phyloP scores from a whole-genome alignment of 73 alveolate genomes.

The Symbiodinium pilosum region DNA sequence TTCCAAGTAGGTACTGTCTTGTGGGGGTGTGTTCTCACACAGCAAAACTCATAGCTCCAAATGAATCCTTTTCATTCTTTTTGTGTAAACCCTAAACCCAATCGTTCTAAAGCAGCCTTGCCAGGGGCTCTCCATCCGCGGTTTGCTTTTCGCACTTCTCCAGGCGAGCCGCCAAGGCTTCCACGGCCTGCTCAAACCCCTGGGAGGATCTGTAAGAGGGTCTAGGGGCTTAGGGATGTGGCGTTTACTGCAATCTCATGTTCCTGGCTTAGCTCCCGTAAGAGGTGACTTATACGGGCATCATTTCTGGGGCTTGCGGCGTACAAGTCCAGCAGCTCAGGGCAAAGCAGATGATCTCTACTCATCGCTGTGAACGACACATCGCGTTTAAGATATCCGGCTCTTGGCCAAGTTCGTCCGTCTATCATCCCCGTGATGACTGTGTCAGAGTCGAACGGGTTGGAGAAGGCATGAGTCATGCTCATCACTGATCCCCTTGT shows the following conservation, averaged over 20 bases:
- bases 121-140: not conserved
- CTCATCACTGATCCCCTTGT: conserved; percentile 29
- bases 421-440: not conserved
- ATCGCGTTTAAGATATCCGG: not conserved
- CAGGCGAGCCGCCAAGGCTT: not conserved
- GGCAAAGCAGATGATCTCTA: not conserved
- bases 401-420: conserved; percentile 41
- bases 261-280: not conserved
- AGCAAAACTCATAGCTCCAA: too few species aligned
- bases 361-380: not conserved
- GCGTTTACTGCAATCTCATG: not conserved
- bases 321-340: not conserved
- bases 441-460: conserved; percentile 36
- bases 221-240: too few species aligned
- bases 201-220: too few species aligned
- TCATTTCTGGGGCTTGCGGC: conserved; percentile 5
- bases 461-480: conserved; percentile 32
- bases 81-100: too few species aligned
- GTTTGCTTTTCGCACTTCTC: not conserved
- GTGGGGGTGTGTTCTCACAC: too few species aligned
- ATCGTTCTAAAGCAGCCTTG: too few species aligned
- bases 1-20: too few species aligned
- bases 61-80: too few species aligned
- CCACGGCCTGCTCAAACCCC: not conserved
- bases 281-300: not conserved